A percentile compares a stretch with the other conserved stretches of the same genome.
phyloP scores from a whole-genome alignment of 176 grass and related monocot genomes.

The Leersia perrieri region DNA sequence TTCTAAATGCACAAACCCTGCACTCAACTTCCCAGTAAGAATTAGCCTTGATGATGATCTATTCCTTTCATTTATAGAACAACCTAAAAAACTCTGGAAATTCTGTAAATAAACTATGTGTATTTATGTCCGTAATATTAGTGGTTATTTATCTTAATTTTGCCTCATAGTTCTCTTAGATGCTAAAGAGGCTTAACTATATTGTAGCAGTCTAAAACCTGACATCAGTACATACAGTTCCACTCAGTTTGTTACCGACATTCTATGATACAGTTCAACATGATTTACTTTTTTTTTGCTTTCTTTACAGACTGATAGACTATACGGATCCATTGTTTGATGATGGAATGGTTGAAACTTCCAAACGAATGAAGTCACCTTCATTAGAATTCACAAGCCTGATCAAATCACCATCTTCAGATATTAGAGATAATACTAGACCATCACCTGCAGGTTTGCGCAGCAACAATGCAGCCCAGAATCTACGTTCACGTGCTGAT shows the following conservation, averaged over 20 bases:
- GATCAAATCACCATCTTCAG: slow-evolving; percentile 33
- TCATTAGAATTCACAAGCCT: slow-evolving; percentile 39
- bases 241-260: not conserved
- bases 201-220: slow-evolving; percentile 32
- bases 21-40: not conserved
- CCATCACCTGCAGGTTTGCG: slow-evolving; percentile 31
- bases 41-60: not conserved
- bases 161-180: slow-evolving; percentile 23
- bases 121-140: not conserved
- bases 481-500: slow-evolving; percentile 39
- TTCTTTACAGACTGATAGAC: slow-evolving; percentile 40
- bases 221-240: not conserved
- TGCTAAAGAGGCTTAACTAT: not conserved
- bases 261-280: slow-evolving; percentile 6
- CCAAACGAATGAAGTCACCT: slow-evolving; percentile 53
- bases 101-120: slow-evolving; percentile 1
- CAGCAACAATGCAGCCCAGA: slow-evolving; percentile 30
- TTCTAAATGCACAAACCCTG: not conserved
- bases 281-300: not conserved
- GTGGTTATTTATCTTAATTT: not conserved
- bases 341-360: slow-evolving; percentile 54
- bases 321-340: slow-evolving; percentile 41
- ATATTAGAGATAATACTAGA: slow-evolving; percentile 22
- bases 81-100: not conserved
- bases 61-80: not conserved